phyloP scores from a whole-genome alignment of 176 grass and related monocot genomes.

The Carex kokanica region DNA sequence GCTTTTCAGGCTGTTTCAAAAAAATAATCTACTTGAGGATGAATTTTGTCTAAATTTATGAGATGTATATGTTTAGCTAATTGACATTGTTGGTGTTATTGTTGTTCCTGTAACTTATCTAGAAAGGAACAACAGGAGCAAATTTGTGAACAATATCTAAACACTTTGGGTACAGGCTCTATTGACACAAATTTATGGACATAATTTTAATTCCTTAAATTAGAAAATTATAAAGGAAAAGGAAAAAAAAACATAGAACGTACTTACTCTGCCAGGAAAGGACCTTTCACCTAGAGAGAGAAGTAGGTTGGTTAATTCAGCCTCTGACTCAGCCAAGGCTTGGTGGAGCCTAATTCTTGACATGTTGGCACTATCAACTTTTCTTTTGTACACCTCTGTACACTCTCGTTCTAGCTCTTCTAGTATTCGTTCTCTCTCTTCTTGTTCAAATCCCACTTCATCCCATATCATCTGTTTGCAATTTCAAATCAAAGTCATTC shows the following conservation, averaged over 20 bases:
- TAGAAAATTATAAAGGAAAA: neutral
- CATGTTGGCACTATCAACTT: conserved; percentile 83
- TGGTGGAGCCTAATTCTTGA: conserved; percentile 79
- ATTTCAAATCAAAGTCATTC: conserved; percentile 6
- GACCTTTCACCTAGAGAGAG: conserved; percentile 97
- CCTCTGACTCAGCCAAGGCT: conserved; percentile 87
- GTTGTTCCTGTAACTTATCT: neutral
- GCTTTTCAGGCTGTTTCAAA: conserved; percentile 71
- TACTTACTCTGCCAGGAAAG: conserved; percentile 64
- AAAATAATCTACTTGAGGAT: conserved; percentile 39
- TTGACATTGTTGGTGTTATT: neutral
- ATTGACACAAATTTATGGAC: neutral
- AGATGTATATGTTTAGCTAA: neutral
- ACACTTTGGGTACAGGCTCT: neutral
- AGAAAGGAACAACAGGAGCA: neutral
- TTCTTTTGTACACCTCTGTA: conserved; percentile 79
- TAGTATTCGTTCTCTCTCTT: conserved; percentile 68
- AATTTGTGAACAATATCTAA: neutral
- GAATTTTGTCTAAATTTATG: neutral
- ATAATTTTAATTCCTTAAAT: neutral
- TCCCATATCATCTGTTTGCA: conserved; percentile 88
- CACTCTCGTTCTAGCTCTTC: conserved; percentile 79
- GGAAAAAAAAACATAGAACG: neutral
- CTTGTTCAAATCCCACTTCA: conserved; percentile 75
- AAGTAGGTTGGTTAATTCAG: conserved; percentile 88